Conservation (phyloP, 768 basidiomycete species). For the Russula compacta region DNA sequence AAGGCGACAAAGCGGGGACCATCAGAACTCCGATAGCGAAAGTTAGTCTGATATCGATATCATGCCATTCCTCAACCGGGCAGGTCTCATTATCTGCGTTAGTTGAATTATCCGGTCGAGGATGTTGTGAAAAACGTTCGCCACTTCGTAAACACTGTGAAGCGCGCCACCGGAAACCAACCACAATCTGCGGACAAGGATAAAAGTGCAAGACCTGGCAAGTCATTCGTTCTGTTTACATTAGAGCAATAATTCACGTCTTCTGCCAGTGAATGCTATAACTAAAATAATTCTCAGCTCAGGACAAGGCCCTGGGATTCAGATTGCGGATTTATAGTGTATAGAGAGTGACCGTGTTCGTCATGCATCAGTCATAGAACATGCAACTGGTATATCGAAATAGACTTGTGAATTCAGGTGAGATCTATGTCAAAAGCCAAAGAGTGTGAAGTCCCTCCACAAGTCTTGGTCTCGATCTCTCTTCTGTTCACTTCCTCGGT, state of each 20-base stretch:
- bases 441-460: not conserved
- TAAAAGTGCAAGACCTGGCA: constrained; percentile 38
- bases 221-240: constrained; percentile 7
- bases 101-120: constrained; percentile 67
- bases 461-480: not conserved
- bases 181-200: constrained; percentile 39
- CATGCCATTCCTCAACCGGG: not conserved
- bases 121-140: constrained; percentile 75
- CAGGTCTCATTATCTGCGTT: not conserved
- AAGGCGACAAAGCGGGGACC: constrained; percentile 77
- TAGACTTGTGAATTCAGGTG: not conserved
- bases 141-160: constrained; percentile 66
- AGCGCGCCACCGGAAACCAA: constrained; percentile 62
- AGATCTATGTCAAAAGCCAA: not conserved
- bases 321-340: constrained; percentile 62
- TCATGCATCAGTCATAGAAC: not conserved
- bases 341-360: not conserved
- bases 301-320: constrained; percentile 82
- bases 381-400: not conserved
- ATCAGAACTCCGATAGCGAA: constrained; percentile 77
- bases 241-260: not conserved
- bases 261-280: constrained; percentile 56
- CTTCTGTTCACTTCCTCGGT: not conserved
- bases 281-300: constrained; percentile 79
- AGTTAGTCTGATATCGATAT: constrained; percentile 33